Evolutionary conservation across 2,329 filamentous ascomycete species (phyloP), one percentile per base, ranked within the genome.

Genomic region (Botrytis medusae): DNA sequence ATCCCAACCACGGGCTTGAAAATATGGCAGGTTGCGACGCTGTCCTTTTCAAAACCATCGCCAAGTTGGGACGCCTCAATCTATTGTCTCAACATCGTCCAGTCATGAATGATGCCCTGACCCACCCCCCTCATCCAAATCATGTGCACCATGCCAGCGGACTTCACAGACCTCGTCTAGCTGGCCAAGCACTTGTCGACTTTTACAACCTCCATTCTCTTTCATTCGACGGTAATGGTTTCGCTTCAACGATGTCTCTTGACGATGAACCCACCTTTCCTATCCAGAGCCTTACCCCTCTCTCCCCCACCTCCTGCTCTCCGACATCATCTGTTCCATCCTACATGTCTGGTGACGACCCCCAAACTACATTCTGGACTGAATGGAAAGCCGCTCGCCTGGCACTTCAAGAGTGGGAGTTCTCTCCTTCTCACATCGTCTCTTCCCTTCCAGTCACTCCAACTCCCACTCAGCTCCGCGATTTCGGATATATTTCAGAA

Each of bases 21-120:
- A 96, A 97, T 80, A 86, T 97, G 68, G 91, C 94, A 4, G 95
- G 95, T 57, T 97, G 95, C 80, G 94, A 98, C 80, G 89, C 93
- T 10, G 88, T 92, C 74, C 87, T 98, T 2, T 98, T 98, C 87
- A 94, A 92, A 82, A 90, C 93, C 9, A 92, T 98, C 77, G 91
- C 92, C 77, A 91, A 92, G 80, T 89, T 98, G 3, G 94, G 94
- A 37, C 90, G 94, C 57, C 85, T 98, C 32, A 97, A 97, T 80
- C 85, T 97, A 22, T 86, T 98, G 42, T 93, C 93, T 48, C 94
- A 97, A 80, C 86, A 89, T 75, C 86, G 88, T 1, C 84, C 86
- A 0, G 87, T 90, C 6, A 87, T 78, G 84, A 89, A 57, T 84
- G 85, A 79, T 84, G 78, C 54, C 65, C 73, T 78, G 75, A 54